Evolutionary conservation across 495 filamentous ascomycete genomes (phyloP), one percentile per base, ranked within the genome.

Genomic region (Daldinia bambusicola): DNA sequence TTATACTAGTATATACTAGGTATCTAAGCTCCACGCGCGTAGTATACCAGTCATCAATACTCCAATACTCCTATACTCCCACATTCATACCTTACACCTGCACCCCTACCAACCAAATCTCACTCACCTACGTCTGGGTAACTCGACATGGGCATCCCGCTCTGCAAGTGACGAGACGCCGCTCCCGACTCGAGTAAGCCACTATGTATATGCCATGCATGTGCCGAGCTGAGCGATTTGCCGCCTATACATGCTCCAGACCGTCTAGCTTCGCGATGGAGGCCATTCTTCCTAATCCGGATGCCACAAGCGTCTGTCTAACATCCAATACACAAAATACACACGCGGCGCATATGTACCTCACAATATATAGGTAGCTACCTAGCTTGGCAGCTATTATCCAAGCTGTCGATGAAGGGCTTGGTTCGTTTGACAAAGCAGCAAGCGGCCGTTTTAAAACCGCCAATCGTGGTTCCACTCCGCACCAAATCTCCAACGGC

Each of bases 181-280:
- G 16, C 2, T 18, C 43, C 34, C 34, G 5, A 0, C 16, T 48
- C 8, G 18, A 57, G 55, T 13, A 40, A 38, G 51, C 32, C 20
- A 69, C 32, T 16, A 38, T 7, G 26, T 26, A 1, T 16, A 38
- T 14, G n/a, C n/a, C n/a, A 66, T 70, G 68, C 68, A 40, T 48
- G 68, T 61, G 68, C 63, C 30, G 50, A 53, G 30, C 68, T 70
- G 68, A 70, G 68, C 56, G 50, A 70, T 70, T 70, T 65, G 20
- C 38, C 67, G 45, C 52, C 51, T 64, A 53, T n/a, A 63, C 60
- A 41, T 69, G 26, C 61, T 45, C 45, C 38, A 58, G 22, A 20
- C 52, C 59, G 60, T 63, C 3, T 26, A 26, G 26, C 26, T 30
- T 40, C 34, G 53, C 68, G 57, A 70, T 70, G 20, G 51, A 52